A percentile compares a stretch with the other conserved stretches of the same genome.
These are phyloP conservation scores for Polyporus arcularius DNA, from an alignment of 768 basidiomycete genomes.

Conservation along the genomic window DNA sequence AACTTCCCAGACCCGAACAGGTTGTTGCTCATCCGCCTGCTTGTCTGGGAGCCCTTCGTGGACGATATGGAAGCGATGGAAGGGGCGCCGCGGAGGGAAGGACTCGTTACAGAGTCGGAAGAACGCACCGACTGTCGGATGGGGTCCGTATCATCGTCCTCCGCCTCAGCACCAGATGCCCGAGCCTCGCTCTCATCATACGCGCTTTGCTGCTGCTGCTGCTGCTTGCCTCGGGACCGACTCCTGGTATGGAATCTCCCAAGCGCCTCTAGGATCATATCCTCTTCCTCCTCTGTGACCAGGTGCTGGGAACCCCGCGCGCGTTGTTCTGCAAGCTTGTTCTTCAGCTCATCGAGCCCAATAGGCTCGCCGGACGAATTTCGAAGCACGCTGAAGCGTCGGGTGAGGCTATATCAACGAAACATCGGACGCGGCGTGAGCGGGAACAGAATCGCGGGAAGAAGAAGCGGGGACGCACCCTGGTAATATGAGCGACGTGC, in stretches of 20 bases:
- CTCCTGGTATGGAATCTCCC: slow-evolving; percentile 49
- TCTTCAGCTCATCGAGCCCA: slow-evolving; percentile 62
- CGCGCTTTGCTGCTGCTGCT: slow-evolving; percentile 3
- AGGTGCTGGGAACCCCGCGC: slow-evolving; percentile 66
- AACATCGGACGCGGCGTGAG: slow-evolving; percentile 20
- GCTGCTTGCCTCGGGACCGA: slow-evolving; percentile 15
- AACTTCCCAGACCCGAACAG: slow-evolving; percentile 82
- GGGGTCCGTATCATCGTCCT: slow-evolving; percentile 13
- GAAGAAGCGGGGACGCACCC: slow-evolving; percentile 56
- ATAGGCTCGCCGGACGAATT: slow-evolving; percentile 66
- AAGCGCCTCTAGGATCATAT: slow-evolving; percentile 78
- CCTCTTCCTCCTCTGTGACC: slow-evolving; percentile 81
- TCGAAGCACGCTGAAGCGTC: slow-evolving; percentile 80
- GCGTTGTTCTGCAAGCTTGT: slow-evolving; percentile 74
- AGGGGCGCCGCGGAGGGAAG: slow-evolving; percentile 27
- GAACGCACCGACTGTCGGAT: slow-evolving; percentile 30
- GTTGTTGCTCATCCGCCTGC: slow-evolving; percentile 83
- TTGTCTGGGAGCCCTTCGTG: slow-evolving; percentile 42
- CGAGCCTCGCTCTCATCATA: slow-evolving; percentile 18
- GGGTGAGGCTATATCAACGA: slow-evolving; percentile 60
- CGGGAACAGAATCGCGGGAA: slow-evolving; percentile 14
- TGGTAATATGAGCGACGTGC: slow-evolving; percentile 83
- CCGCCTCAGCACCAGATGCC: neutral
- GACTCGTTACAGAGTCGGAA: slow-evolving; percentile 37
- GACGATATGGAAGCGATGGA: slow-evolving; percentile 36